Base-by-base conservation (phyloP, 2,329 filamentous ascomycete genomes). In the Lasiodiplodia sp. region DNA sequence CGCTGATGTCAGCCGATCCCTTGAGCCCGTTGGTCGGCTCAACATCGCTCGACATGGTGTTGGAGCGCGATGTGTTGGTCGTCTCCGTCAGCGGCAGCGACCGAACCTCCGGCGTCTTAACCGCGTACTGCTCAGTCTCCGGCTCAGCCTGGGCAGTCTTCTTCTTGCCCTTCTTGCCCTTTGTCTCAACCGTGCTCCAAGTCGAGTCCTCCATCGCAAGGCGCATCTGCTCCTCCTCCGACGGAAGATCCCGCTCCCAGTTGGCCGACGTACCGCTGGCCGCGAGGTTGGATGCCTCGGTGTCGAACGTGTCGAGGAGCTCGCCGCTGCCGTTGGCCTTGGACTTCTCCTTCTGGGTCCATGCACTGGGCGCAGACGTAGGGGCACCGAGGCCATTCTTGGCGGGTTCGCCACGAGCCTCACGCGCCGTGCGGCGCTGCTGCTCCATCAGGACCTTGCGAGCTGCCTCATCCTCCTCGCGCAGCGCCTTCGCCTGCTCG, bases 391-490 rank as follows among this genome's bases (percentile, higher is more conserved):
- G 78, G 71, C 94, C 94, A 73, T 96, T 94, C 85, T 93, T 93
- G 67, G 93, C 92, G 55, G 92, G 85, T 73, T 92, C 89, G 70
- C 94, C 94, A 79, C 96, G 93, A 62, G 92, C 88, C 77, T 94
- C 88, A 72, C 95, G 89, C 68, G 94, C 94, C 70, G 87, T 86
- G 71, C 94, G 91, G 72, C 93, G 89, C 83, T 97, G 94, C 78
- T 91, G 90, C 83, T 97, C 94, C 75, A 92, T 85, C 70, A 92
- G 85, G 47, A 84, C 83, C 82, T 93, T 92, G 76, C 94, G 91
- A 75, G 92, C 86, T 76, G 89, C 88, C 82, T 97, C 94, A 0
- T 91, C 88, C 74, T 92, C 91, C 77, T 94, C 91, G 37, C 92
- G 89, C 68, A 88, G 86, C 37, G 86, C 84, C 85, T 93, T 96